Base-by-base conservation (phyloP, 768 basidiomycete genomes). In the Cubamyces sp. region DNA sequence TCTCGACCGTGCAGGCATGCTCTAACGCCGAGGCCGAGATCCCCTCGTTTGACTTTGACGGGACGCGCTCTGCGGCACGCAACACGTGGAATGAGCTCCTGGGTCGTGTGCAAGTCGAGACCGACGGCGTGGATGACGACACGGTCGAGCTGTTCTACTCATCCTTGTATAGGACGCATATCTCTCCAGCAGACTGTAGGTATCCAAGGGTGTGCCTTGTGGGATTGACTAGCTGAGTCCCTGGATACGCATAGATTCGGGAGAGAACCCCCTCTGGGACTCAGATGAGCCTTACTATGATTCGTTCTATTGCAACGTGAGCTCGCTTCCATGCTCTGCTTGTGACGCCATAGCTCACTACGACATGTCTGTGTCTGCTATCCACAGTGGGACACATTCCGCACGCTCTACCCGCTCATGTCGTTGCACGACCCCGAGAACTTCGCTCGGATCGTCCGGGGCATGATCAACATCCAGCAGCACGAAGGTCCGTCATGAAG, bases 401-500 rank as follows among this genome's bases (percentile, higher is more conserved):
- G 86, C 28, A 86, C 85, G 0, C 74, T 88, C 5, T 88, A 80
- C 67, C 83, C 87, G 0, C 74, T 87, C 40, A 83, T 86, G 81
- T 84, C 86, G 0, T 76, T 88, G 12, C 86, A 88, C 57, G 87
- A 87, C 64, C 85, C 86, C 0, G 76, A 74, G 49, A 82, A 79
- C 23, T 87, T 86, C 68, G 78, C 87, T 1, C 77, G 76, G 12
- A 86, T 87, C 53, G 85, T 87, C 4, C 76, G 86, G 2, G 86
- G 84, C 0, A 84, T 87, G 84, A 82, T 88, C 61, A 82, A 88
- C 68, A 87, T 88, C 30, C 85, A 87, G 67, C 80, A 82, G 66
- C 77, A 87, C 59, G 86, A 88, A 81, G 87, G 85, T 81, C 51
- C 6, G 63, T 43, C 7, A 43, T 9, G 5, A 34, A 43, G 16